Conservation (phyloP, 139 green algal species). For the Raphidocelis subcapitata region DNA sequence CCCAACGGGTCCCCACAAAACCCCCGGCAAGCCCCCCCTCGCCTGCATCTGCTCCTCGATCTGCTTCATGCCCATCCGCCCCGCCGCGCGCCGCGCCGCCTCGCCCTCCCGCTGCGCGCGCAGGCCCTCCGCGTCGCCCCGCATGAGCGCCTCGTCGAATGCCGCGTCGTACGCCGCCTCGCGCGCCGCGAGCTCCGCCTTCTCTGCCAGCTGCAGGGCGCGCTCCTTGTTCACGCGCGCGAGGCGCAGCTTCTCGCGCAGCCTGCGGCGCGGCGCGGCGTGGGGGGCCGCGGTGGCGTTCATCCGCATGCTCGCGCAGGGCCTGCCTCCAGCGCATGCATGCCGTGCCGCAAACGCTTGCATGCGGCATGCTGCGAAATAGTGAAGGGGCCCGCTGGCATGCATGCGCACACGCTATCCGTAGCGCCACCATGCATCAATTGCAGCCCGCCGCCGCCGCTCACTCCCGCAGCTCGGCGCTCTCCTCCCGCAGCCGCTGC, state of each 20-base stretch:
- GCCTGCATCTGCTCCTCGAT: constrained; percentile 39
- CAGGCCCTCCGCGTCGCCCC: constrained; percentile 20
- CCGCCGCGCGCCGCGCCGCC: constrained; percentile 15
- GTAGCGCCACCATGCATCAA: background rate
- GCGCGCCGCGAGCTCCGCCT: constrained; percentile 33
- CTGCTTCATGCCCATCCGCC: constrained; percentile 30
- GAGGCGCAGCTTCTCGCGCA: constrained; percentile 58
- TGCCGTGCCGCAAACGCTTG: background rate
- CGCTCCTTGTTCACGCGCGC: constrained; percentile 63
- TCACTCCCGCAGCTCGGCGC: constrained; percentile 60
- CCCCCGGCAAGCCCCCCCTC: too few relatives aligned
- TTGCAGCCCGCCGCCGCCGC: constrained; percentile 1
- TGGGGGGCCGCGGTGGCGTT: background rate
- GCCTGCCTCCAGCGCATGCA: background rate
- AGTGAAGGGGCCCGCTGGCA: too few relatives aligned
- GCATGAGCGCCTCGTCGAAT: constrained; percentile 33
- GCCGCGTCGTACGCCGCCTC: constrained; percentile 50
- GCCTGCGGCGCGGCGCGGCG: constrained; percentile 29
- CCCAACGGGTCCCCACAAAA: too few relatives aligned
- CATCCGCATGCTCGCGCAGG: background rate
- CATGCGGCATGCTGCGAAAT: background rate
- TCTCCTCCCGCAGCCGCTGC: constrained; percentile 52
- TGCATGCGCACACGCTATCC: too few relatives aligned
- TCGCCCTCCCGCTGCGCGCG: constrained; percentile 22
- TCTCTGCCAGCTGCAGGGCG: constrained; percentile 54